Percentiles rank a stretch among this genome's conserved stretches.
These are phyloP conservation scores for Coniferiporia weirii DNA, from an alignment of 1,284 basidiomycete genomes.

Conservation along the genomic window DNA sequence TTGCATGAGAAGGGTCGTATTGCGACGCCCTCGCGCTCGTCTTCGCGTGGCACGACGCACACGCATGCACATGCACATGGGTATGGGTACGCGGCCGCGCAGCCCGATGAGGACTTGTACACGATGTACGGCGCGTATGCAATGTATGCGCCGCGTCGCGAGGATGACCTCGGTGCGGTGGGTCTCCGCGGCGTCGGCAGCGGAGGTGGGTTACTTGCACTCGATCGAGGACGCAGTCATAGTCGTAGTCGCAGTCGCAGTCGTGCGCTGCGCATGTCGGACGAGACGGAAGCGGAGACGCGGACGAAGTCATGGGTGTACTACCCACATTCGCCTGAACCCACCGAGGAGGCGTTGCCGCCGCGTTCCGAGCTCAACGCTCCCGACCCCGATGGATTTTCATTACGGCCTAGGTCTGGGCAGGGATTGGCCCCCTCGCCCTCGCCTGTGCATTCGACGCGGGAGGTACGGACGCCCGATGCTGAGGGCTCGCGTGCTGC, in stretches of 20 bases:
- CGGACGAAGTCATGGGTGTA: not conserved
- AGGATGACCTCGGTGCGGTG: not conserved
- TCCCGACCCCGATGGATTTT: no score
- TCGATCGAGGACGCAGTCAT: not conserved
- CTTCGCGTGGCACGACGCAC: not conserved
- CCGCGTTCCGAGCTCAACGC: not conserved
- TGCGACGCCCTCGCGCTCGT: slow-evolving; percentile 5
- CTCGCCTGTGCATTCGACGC: no score
- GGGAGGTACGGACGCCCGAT: no score
- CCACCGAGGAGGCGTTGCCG: not conserved
- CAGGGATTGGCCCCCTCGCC: no score
- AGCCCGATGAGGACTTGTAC: not conserved
- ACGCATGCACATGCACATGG: not conserved
- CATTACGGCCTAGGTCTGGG: no score
- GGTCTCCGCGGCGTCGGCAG: not conserved
- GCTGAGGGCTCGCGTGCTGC: no score
- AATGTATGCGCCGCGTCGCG: not conserved
- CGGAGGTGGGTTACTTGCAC: not conserved
- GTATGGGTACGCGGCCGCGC: not conserved
- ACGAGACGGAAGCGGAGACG: not conserved
- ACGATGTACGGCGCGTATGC: not conserved
- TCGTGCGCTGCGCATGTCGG: not conserved
- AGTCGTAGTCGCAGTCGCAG: not conserved
- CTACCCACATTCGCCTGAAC: not conserved
- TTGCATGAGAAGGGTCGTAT: slow-evolving; percentile 6